Evolutionary conservation across 1,284 basidiomycete genomes (phyloP).

Genomic region (Trametes hirsuta): DNA sequence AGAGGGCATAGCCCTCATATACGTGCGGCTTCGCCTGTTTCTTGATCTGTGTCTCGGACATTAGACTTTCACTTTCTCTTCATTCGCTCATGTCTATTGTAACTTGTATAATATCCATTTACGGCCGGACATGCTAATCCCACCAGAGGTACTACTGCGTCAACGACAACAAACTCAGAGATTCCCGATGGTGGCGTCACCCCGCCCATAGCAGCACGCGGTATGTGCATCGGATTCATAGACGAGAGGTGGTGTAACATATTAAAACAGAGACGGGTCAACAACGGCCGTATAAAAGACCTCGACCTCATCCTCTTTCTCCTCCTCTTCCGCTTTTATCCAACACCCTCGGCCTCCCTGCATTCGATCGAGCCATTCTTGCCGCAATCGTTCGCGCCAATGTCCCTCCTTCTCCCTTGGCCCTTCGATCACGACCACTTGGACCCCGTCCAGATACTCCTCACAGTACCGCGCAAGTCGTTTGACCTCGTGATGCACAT

Average conservation of each 20-base stretch:
- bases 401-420: neutral
- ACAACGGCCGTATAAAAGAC: too few relatives aligned
- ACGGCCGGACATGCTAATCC: neutral
- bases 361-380: slow-evolving; percentile 12
- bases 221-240: too few relatives aligned
- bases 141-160: too few relatives aligned
- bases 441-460: neutral
- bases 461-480: neutral
- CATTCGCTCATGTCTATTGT: neutral
- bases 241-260: too few relatives aligned
- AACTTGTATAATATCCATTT: slow-evolving; percentile 5
- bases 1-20: slow-evolving; percentile 16
- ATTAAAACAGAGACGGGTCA: too few relatives aligned
- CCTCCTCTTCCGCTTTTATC: slow-evolving; percentile 3
- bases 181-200: too few relatives aligned
- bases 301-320: neutral
- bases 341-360: slow-evolving; percentile 11
- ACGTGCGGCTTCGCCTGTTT: slow-evolving; percentile 5
- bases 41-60: slow-evolving; percentile 1
- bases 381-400: slow-evolving; percentile 1
- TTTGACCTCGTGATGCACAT: neutral
- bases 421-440: neutral
- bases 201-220: too few relatives aligned
- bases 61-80: neutral
- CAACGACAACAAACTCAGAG: too few relatives aligned